Base-by-base conservation (phyloP, 345 rosid species). In the Theobroma cacao region DNA sequence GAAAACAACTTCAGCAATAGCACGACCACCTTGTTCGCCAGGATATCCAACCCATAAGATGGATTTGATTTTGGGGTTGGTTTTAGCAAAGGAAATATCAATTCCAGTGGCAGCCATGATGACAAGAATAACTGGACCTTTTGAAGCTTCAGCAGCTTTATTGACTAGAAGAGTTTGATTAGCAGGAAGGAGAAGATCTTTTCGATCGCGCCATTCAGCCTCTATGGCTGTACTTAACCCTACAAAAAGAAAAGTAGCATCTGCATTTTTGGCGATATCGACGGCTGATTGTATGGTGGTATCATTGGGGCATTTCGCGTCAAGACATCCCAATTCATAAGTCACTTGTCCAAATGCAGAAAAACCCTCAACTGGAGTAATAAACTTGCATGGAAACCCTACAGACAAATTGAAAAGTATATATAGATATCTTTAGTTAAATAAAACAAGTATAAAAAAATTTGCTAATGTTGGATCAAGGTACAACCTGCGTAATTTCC, bases 1-100 rank as follows among this genome's bases (percentile, higher is more conserved):
- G 14, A 85, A 89, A 18, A 89, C 80, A 52, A 83, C 80, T 58
- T 88, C 91, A 12, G 90, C 87, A 18, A 89, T 85, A 18, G 88
- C 92, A 0, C 0, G 78, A 0, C 88, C 89, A n/a, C n/a, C n/a
- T n/a, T n/a, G n/a, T n/a, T n/a, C n/a, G n/a, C n/a, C n/a, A n/a
- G n/a, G n/a, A n/a, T 80, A 85, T 14, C 91, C 91, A 31, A 80
- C 92, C 92, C 92, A 89, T 36, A 89, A 52, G 31, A 89, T 86
- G 47, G 82, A 75, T 5, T 60, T 74, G 30, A 89, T 79, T 0
- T 83, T 82, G 0, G 26, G 6, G 24, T 84, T 82, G 0, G 59
- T 8, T 58, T 74, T 80, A 7, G 88, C 89, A 43, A 86, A 87
- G 1, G 79, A 45, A 28, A 89, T 74, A 59, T 87, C 92, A 4